phyloP scores from a whole-genome alignment of 176 grass and related monocot genomes.

The Tillandsia leiboldiana region DNA sequence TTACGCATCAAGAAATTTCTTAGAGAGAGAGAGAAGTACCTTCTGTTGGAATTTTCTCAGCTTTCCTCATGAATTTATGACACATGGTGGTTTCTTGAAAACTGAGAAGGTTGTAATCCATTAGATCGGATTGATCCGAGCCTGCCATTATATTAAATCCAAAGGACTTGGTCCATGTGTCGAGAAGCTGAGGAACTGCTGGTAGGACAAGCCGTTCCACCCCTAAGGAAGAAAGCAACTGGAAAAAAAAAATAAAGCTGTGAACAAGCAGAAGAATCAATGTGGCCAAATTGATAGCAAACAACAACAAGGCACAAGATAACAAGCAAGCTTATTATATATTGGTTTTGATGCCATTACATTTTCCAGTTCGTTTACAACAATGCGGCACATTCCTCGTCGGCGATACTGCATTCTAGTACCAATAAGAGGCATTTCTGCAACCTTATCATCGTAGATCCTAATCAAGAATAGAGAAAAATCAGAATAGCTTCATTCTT shows the following conservation, averaged over 20 bases:
- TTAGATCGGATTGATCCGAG: conserved; percentile 34
- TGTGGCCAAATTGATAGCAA: not conserved
- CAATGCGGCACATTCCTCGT: conserved; percentile 50
- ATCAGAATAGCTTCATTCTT: conserved; percentile 18
- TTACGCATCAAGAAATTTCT: not conserved
- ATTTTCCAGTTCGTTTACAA: conserved; percentile 62
- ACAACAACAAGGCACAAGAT: not conserved
- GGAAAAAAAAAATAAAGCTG: conserved; percentile 13
- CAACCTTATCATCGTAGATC: conserved; percentile 54
- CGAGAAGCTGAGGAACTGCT: conserved; percentile 44
- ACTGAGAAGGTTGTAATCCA: conserved; percentile 32
- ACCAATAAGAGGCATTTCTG: conserved; percentile 61
- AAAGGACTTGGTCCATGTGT: conserved; percentile 54
- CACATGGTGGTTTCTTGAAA: conserved; percentile 64
- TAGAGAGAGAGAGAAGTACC: conserved; percentile 4
- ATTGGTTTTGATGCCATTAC: conserved; percentile 28
- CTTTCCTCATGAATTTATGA: conserved; percentile 31
- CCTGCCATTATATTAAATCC: conserved; percentile 39
- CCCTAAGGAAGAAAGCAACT: conserved; percentile 44
- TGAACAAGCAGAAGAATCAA: conserved; percentile 3
- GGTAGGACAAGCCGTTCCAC: conserved; percentile 60
- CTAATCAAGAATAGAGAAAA: conserved; percentile 29
- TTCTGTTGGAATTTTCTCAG: conserved; percentile 1
- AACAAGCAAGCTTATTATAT: not conserved
- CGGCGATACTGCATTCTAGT: conserved; percentile 38